Evolutionary conservation across 2,329 filamentous ascomycete species (phyloP).

Genomic region (Fusarium sp.): DNA sequence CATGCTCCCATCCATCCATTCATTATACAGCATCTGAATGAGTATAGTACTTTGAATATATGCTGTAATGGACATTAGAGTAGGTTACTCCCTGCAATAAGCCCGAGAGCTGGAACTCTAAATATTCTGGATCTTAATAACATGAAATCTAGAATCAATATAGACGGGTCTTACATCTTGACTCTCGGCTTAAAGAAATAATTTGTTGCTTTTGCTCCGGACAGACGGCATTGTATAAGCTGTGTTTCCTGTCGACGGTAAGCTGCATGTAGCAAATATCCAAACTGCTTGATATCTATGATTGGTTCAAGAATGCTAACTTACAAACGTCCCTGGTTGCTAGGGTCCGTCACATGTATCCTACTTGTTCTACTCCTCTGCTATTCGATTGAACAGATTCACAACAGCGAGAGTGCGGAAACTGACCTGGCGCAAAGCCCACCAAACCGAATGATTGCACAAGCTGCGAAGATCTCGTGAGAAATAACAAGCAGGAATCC

Average conservation of each 20-base stretch:
- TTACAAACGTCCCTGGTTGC: background rate
- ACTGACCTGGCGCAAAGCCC: background rate
- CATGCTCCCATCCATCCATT: background rate
- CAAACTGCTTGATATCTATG: background rate
- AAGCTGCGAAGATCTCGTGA: background rate
- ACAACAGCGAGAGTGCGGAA: background rate
- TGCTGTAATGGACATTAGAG: background rate
- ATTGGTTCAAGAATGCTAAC: background rate
- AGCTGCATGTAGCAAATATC: background rate
- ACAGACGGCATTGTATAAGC: background rate
- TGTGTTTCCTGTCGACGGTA: background rate
- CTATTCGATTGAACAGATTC: background rate
- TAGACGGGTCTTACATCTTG: background rate
- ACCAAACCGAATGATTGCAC: background rate
- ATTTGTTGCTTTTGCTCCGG: background rate
- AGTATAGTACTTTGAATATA: background rate
- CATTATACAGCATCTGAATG: too few species aligned
- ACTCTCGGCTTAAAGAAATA: background rate
- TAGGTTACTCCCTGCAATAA: background rate
- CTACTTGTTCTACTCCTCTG: background rate
- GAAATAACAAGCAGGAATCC: background rate
- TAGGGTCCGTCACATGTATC: too few species aligned
- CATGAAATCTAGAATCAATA: background rate
- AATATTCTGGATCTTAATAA: background rate
- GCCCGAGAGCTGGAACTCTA: background rate